phyloP scores from a whole-genome alignment of 371 early-diverging fungal genomes.

The Cokeromyces recurvatus region DNA sequence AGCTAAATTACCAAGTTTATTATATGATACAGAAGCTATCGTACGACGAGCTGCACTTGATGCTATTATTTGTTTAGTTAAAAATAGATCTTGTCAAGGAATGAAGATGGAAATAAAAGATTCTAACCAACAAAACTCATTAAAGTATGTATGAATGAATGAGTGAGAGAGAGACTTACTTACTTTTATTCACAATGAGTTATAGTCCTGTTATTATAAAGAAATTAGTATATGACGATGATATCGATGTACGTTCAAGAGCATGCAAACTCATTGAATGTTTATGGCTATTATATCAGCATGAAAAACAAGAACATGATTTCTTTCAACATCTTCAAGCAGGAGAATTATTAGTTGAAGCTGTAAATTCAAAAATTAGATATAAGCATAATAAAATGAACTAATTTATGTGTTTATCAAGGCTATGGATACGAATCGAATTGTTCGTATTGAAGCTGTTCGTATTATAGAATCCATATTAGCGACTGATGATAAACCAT shows the following conservation, averaged over 20 bases:
- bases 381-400: no score
- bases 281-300: constrained; percentile 44
- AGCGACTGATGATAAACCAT: not conserved
- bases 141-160: constrained; percentile 19
- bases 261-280: constrained; percentile 45
- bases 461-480: constrained; percentile 20
- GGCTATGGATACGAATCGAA: constrained; percentile 26
- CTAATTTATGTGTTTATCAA: no score
- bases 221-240: constrained; percentile 47
- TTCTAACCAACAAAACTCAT: constrained; percentile 11
- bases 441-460: constrained; percentile 30
- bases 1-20: constrained; percentile 34
- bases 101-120: constrained; percentile 17
- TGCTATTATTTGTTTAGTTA: constrained; percentile 48
- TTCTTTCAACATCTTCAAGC: constrained; percentile 46
- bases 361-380: no score
- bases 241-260: constrained; percentile 51
- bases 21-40: constrained; percentile 57
- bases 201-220: constrained; percentile 39
- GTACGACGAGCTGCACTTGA: constrained; percentile 57
- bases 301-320: constrained; percentile 22
- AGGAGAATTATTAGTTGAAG: constrained; percentile 46
- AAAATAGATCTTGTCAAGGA: constrained; percentile 42
- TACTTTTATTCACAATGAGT: not conserved
- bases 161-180: no score